These are phyloP conservation scores for Monosporozyma solicola DNA, from an alignment of 805 yeast genomes.

Conservation along the genomic window DNA sequence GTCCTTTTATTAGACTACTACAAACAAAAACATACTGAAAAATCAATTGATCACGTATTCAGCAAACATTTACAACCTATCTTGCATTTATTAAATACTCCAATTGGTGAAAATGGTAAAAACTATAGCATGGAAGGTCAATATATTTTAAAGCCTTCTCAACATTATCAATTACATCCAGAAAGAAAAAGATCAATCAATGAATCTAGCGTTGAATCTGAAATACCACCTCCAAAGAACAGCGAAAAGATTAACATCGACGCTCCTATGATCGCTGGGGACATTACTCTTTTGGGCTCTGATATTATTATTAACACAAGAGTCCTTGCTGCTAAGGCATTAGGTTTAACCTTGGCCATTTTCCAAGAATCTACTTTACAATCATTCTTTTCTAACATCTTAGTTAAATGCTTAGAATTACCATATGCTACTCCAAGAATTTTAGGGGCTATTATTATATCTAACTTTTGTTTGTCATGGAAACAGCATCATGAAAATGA, in stretches of 20 bases:
- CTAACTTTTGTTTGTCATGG: conserved; percentile 48
- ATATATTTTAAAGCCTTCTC: conserved; percentile 70
- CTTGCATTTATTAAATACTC: conserved; percentile 71
- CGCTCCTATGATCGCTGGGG: conserved; percentile 87
- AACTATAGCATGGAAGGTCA: conserved; percentile 74
- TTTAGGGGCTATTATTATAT: conserved; percentile 56
- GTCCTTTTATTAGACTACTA: conserved; percentile 43
- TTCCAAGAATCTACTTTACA: conserved; percentile 35
- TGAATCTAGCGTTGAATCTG: conserved; percentile 20
- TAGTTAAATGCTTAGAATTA: conserved; percentile 40
- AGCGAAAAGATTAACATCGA: conserved; percentile 76
- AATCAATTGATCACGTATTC: conserved; percentile 44
- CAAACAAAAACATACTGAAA: conserved; percentile 26
- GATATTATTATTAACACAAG: conserved; percentile 70
- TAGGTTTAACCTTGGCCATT: conserved; percentile 56
- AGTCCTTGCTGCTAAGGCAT: conserved; percentile 62
- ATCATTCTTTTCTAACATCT: conserved; percentile 32
- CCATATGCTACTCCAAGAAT: conserved; percentile 77
- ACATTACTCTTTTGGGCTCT: conserved; percentile 72
- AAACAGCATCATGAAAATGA: conserved; percentile 6
- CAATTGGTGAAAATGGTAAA: conserved; percentile 87
- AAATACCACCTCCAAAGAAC: conserved; percentile 42
- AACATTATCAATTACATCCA: conserved; percentile 26
- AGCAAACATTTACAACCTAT: conserved; percentile 50
- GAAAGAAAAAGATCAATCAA: conserved; percentile 27